Conservation (phyloP, 192 early-diverging fungal genomes). For the Obelidium mucronatum region DNA sequence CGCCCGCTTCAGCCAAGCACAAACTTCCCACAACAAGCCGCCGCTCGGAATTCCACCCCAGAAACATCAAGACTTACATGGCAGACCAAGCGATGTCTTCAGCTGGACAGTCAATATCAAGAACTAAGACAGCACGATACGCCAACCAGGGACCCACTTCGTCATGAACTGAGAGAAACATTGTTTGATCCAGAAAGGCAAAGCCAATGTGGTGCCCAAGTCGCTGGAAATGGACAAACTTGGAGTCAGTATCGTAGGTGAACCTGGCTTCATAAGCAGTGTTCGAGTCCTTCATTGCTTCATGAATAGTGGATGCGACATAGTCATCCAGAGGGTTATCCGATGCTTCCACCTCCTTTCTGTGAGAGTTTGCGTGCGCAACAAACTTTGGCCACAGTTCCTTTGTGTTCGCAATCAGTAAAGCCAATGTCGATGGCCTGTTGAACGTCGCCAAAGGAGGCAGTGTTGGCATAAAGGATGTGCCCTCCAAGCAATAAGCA, state of each 20-base stretch:
- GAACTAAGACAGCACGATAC: slow-evolving; percentile 42
- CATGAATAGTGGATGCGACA: neutral
- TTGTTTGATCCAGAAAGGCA: slow-evolving; percentile 35
- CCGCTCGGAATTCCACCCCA: neutral
- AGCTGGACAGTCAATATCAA: slow-evolving; percentile 43
- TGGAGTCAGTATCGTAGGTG: slow-evolving; percentile 34
- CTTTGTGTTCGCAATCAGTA: slow-evolving; percentile 44
- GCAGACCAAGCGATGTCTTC: neutral
- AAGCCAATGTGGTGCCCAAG: slow-evolving; percentile 33
- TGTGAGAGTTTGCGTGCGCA: slow-evolving; percentile 12
- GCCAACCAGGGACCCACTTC: slow-evolving; percentile 50
- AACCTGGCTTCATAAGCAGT: slow-evolving; percentile 26
- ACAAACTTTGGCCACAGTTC: slow-evolving; percentile 40
- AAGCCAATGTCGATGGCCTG: slow-evolving; percentile 26
- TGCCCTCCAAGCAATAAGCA: neutral
- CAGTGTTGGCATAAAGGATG: neutral
- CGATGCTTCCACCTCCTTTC: neutral
- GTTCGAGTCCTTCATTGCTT: neutral
- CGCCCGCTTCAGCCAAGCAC: neutral
- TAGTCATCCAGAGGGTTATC: slow-evolving; percentile 40
- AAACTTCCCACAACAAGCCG: neutral
- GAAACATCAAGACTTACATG: neutral
- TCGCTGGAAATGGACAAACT: slow-evolving; percentile 50
- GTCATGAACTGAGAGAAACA: slow-evolving; percentile 44
- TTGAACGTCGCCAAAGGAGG: slow-evolving; percentile 40